Base-by-base conservation (phyloP, 768 basidiomycete genomes). In the Tulasnella sp. region DNA sequence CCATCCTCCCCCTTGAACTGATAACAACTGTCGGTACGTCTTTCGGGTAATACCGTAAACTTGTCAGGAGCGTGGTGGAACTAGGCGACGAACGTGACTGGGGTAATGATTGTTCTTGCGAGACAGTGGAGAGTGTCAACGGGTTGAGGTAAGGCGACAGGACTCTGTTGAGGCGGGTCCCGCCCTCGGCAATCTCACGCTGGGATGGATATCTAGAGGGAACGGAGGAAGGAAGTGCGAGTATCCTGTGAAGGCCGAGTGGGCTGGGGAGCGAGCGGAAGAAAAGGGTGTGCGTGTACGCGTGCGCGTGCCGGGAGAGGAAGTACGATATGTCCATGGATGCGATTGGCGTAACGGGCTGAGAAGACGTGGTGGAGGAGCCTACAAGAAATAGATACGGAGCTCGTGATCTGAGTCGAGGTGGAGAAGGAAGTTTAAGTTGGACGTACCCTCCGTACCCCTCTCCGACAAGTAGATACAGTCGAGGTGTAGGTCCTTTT, bases 381-480 rank as follows among this genome's bases (percentile, higher is more conserved):
- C 22, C 64, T 69, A 69, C 2, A 37, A 18, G 1, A 37, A 34
- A 16, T 7, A 12, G n/a, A 37, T 69, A 16, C 4, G 6, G 14
- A 18, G 64, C 14, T 37, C 1, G 31, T 8, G n/a, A 18, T 18
- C 12, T 16, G 31, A 3, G 28, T n/a, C 28, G 28, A 69, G 64
- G 24, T 31, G 0, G 8, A 6, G 1, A 1, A 16, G 14, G 74
- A 75, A 28, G 74, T 2, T 11, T 28, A 73, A 12, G 37, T 42
- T n/a, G 4, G n/a, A 50, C 74, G 41, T 75, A 75, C 74, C 74
- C 74, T 50, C 74, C 74, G 40, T 75, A 75, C 22, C 40, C 31
- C 48, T 42, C 74, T 41, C 40, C 74, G 24, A 75, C 74, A 24
- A 75, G 48, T 34, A 75, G 22, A 22, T 31, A 75, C 41, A n/a